phyloP scores from a whole-genome alignment of 495 filamentous ascomycete species.

The Stereocaulon alpinum region DNA sequence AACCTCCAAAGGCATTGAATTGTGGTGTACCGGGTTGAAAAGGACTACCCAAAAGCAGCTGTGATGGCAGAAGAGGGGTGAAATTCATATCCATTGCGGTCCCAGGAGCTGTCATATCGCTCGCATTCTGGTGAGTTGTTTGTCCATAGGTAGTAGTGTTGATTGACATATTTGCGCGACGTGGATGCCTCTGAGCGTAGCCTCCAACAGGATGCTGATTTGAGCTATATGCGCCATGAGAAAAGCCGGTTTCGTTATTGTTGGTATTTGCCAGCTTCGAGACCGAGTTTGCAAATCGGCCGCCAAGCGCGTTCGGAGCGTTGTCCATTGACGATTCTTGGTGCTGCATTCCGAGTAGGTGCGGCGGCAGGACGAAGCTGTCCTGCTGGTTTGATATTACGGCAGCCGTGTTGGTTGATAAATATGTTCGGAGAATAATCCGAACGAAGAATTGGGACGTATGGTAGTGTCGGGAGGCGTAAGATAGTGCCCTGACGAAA shows the following conservation, averaged over 20 bases:
- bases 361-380: slow-evolving; percentile 62
- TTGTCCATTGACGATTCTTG: slow-evolving; percentile 40
- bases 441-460: slow-evolving; percentile 2
- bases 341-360: slow-evolving; percentile 77
- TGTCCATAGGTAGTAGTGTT: slow-evolving; percentile 57
- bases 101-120: slow-evolving; percentile 76
- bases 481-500: background rate
- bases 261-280: slow-evolving; percentile 59
- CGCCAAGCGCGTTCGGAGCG: slow-evolving; percentile 37
- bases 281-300: slow-evolving; percentile 50
- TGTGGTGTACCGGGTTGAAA: slow-evolving; percentile 94
- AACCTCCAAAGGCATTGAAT: slow-evolving; percentile 72
- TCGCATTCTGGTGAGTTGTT: slow-evolving; percentile 45
- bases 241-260: slow-evolving; percentile 72
- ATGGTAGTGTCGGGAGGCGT: background rate
- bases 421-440: slow-evolving; percentile 2
- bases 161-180: slow-evolving; percentile 80
- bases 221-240: slow-evolving; percentile 77
- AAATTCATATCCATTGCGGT: slow-evolving; percentile 97
- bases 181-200: slow-evolving; percentile 73
- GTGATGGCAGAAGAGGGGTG: slow-evolving; percentile 86
- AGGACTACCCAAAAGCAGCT: slow-evolving; percentile 87
- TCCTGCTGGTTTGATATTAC: slow-evolving; percentile 43
- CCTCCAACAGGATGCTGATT: slow-evolving; percentile 58
- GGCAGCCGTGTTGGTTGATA: slow-evolving; percentile 7